These are phyloP conservation scores for Trichoderma gracile DNA, from an alignment of 2,329 filamentous ascomycete species.

Conservation along the genomic window DNA sequence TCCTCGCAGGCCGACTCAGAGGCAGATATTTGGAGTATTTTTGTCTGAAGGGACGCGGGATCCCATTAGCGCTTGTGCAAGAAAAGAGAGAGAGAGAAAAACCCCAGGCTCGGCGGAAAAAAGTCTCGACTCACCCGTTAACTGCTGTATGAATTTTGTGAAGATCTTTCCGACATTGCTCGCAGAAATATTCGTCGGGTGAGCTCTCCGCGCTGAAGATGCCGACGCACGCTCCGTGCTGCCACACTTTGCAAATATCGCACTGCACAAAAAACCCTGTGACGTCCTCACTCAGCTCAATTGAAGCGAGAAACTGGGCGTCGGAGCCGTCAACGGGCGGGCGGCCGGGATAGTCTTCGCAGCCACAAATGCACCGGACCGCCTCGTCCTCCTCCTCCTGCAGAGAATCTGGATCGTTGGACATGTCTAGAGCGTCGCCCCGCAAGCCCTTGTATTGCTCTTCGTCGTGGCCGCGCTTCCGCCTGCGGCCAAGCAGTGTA, in stretches of 20 bases:
- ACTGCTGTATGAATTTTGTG: constrained; percentile 79
- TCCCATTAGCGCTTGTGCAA: not conserved
- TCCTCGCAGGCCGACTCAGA: constrained; percentile 56
- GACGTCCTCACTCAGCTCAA: constrained; percentile 76
- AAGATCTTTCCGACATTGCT: constrained; percentile 87
- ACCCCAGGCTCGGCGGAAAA: no score
- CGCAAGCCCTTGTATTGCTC: constrained; percentile 51
- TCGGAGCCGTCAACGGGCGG: constrained; percentile 63
- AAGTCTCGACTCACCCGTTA: constrained; percentile 72
- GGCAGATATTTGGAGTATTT: constrained; percentile 67
- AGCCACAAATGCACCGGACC: constrained; percentile 91
- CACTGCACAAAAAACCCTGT: constrained; percentile 98
- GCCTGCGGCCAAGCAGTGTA: constrained; percentile 71
- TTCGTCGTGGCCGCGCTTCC: constrained; percentile 72
- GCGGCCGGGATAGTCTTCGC: constrained; percentile 90
- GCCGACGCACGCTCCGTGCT: constrained; percentile 95
- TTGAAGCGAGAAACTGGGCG: constrained; percentile 57
- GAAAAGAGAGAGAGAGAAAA: no score
- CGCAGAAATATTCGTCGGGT: constrained; percentile 97
- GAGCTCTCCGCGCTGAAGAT: constrained; percentile 92
- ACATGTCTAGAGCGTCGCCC: constrained; percentile 51
- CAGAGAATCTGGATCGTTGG: constrained; percentile 67
- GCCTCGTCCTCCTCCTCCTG: constrained; percentile 85
- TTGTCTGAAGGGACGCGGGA: constrained; percentile 48
- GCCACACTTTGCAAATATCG: constrained; percentile 97